These are phyloP conservation scores for Suillus alpinus DNA, from an alignment of 768 basidiomycete genomes.

Conservation along the genomic window DNA sequence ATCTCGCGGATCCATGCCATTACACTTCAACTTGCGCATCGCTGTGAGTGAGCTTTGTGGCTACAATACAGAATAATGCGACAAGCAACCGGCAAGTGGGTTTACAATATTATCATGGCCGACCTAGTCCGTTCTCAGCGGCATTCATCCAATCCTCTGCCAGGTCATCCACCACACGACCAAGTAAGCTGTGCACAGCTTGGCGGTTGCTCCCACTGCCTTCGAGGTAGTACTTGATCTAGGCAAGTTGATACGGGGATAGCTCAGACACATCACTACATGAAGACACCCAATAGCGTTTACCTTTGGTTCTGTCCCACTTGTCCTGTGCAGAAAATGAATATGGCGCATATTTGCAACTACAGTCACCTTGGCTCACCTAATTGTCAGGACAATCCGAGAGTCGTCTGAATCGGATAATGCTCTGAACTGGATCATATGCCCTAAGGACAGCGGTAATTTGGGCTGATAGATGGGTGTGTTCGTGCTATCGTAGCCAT, in stretches of 20 bases:
- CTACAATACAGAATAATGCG: neutral
- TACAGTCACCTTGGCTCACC: conserved; percentile 39
- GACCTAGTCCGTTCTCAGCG: conserved; percentile 44
- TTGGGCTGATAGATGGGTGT: conserved; percentile 60
- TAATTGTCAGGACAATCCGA: conserved; percentile 64
- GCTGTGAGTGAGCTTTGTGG: neutral
- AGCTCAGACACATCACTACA: neutral
- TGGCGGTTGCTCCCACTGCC: conserved; percentile 56
- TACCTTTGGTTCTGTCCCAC: conserved; percentile 90
- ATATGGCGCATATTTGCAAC: neutral
- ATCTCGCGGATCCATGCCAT: neutral
- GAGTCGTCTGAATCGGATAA: conserved; percentile 37
- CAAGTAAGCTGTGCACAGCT: conserved; percentile 50
- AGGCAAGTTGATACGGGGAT: neutral
- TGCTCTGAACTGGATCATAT: conserved; percentile 83
- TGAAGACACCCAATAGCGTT: neutral
- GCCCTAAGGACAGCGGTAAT: conserved; percentile 71
- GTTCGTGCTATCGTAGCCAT: conserved; percentile 73
- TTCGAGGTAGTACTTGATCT: conserved; percentile 91
- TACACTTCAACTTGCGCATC: neutral
- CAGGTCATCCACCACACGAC: conserved; percentile 57
- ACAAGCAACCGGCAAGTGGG: neutral
- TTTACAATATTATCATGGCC: conserved; percentile 20
- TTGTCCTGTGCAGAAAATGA: conserved; percentile 50
- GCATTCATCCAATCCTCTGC: conserved; percentile 69